phyloP scores from a whole-genome alignment of 2,329 filamentous ascomycete species.

The Xylaria hypoxylon region DNA sequence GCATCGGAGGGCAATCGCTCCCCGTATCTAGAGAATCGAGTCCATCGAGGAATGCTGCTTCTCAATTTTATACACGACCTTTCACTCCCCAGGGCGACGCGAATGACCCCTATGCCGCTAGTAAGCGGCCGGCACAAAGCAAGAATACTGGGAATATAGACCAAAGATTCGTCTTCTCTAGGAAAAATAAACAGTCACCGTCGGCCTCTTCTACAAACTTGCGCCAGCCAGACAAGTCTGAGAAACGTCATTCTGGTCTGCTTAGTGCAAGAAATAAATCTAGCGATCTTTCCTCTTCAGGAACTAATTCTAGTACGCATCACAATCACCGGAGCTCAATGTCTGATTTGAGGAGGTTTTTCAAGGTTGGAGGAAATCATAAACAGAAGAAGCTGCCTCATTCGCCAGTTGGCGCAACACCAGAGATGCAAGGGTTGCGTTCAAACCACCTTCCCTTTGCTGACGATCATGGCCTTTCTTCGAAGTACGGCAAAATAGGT shows the following conservation, averaged over 20 bases:
- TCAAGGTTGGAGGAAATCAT: conserved; percentile 78
- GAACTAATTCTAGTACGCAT: conserved; percentile 62
- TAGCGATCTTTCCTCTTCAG: conserved; percentile 59
- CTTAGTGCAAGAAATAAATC: conserved; percentile 55
- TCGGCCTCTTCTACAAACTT: conserved; percentile 64
- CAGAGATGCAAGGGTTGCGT: conserved; percentile 58
- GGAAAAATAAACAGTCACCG: conserved; percentile 75
- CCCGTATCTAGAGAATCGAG: conserved; percentile 71
- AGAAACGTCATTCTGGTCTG: conserved; percentile 65
- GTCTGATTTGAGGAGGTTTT: conserved; percentile 96
- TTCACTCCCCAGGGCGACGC: conserved; percentile 82
- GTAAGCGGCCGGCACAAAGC: conserved; percentile 77
- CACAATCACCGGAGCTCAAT: conserved; percentile 80
- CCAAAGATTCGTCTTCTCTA: conserved; percentile 84
- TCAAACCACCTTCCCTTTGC: conserved; percentile 82
- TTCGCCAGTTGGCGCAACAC: conserved; percentile 69
- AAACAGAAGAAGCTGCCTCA: conserved; percentile 74
- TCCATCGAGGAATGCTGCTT: conserved; percentile 72
- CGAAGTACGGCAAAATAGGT: conserved; percentile 95
- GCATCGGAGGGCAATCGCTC: conserved; percentile 63
- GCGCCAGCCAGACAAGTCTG: conserved; percentile 58
- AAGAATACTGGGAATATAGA: conserved; percentile 75
- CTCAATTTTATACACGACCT: conserved; percentile 75
- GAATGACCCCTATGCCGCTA: conserved; percentile 89
- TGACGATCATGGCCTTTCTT: conserved; percentile 89